phyloP scores from a whole-genome alignment of 257 asterid genomes.

The Cruciata laevipes region DNA sequence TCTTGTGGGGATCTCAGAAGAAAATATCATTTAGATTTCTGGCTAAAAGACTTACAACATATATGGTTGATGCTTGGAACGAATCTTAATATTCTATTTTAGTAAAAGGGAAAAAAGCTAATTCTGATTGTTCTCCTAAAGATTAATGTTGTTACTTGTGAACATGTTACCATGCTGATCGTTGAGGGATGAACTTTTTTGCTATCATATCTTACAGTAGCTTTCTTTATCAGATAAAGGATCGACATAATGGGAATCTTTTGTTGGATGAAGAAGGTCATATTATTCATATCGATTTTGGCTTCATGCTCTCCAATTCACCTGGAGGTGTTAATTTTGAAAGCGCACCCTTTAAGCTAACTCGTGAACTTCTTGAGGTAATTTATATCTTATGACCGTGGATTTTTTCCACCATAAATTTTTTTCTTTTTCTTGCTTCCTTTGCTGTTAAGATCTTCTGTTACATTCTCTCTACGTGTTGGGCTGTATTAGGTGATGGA shows the following conservation, averaged over 20 bases:
- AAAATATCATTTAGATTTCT: neutral
- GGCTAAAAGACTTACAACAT: neutral
- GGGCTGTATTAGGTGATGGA: slow-evolving; percentile 78
- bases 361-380: slow-evolving; percentile 99
- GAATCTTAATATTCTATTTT: neutral
- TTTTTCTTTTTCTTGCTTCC: neutral
- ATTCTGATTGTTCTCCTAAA: neutral
- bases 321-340: slow-evolving; percentile 99
- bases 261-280: slow-evolving; percentile 99
- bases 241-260: slow-evolving; percentile 96
- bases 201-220: neutral
- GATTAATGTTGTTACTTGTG: neutral
- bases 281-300: slow-evolving; percentile 96
- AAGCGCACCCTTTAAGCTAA: slow-evolving; percentile 95
- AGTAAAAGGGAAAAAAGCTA: neutral
- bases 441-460: neutral
- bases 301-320: slow-evolving; percentile 99
- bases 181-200: neutral
- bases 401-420: neutral
- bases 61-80: neutral
- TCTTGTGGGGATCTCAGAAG: neutral
- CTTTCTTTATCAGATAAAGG: slow-evolving; percentile 41
- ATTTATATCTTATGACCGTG: neutral
- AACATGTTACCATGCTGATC: neutral
- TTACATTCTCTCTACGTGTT: slow-evolving; percentile 1